A percentile compares a stretch with the other conserved stretches of the same genome.
Conservation (phyloP, 352 stramenopile species). For the Phytophthora fragariae region DNA sequence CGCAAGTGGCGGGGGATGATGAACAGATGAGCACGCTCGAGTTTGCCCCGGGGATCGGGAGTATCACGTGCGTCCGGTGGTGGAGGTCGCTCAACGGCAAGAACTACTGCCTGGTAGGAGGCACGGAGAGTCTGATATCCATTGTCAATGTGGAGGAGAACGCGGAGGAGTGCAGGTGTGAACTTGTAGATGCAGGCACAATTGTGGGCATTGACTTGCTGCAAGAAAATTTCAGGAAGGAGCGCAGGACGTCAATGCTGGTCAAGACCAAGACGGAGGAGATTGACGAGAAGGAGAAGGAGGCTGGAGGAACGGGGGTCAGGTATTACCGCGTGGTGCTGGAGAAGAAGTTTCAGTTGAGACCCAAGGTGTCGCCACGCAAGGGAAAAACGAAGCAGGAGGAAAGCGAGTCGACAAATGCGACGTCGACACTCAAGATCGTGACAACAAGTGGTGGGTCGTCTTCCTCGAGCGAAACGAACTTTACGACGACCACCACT, state of each 20-base stretch:
- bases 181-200: constrained; percentile 66
- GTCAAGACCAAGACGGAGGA: constrained; percentile 70
- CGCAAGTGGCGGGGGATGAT: constrained; percentile 80
- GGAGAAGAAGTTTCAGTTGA: constrained; percentile 75
- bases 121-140: constrained; percentile 79
- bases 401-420: constrained; percentile 6
- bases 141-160: constrained; percentile 91
- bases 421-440: constrained; percentile 33
- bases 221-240: constrained; percentile 78
- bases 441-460: constrained; percentile 24
- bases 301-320: constrained; percentile 32
- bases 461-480: constrained; percentile 42
- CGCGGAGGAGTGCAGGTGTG: constrained; percentile 82
- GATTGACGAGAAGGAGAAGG: constrained; percentile 32
- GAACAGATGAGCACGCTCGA: constrained; percentile 88
- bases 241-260: constrained; percentile 85
- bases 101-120: constrained; percentile 87
- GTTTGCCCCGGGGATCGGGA: constrained; percentile 76
- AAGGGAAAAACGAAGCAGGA: constrained; percentile 29
- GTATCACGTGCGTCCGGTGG: constrained; percentile 74
- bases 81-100: constrained; percentile 85
- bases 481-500: constrained; percentile 40
- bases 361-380: constrained; percentile 24
- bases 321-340: constrained; percentile 87
- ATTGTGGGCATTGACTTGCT: constrained; percentile 84